Conservation (phyloP, 2,329 filamentous ascomycete species). For the Colletotrichum lupini region DNA sequence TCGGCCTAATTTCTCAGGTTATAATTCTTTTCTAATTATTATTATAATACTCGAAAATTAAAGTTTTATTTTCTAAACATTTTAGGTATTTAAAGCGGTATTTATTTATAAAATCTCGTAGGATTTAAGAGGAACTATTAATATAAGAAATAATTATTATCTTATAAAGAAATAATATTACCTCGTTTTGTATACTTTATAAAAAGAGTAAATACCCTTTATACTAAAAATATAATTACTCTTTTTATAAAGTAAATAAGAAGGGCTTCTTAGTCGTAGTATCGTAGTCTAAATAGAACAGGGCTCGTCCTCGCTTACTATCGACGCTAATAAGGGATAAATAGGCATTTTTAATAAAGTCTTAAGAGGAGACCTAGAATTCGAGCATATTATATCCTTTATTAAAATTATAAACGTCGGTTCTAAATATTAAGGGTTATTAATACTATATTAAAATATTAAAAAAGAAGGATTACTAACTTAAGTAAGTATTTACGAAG, state of each 20-base stretch:
- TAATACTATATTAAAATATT: neutral
- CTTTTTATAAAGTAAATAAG: neutral
- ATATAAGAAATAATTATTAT: conserved; percentile 38
- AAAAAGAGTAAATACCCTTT: neutral
- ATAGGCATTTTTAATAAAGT: neutral
- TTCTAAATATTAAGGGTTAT: neutral
- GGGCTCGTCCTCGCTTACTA: neutral
- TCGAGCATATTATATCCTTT: neutral
- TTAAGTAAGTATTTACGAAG: conserved; percentile 5
- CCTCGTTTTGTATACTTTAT: neutral
- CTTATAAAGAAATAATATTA: neutral
- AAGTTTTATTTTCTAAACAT: conserved; percentile 42
- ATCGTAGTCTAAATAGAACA: neutral
- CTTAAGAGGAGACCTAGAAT: neutral
- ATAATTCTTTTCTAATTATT: conserved; percentile 16
- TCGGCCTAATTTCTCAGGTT: neutral
- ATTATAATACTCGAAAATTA: conserved; percentile 43
- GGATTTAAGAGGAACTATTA: conserved; percentile 35
- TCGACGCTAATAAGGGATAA: neutral
- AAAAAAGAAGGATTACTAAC: neutral
- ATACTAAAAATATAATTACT: neutral
- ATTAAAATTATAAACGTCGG: neutral
- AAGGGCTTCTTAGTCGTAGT: neutral
- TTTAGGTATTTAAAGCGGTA: conserved; percentile 44
- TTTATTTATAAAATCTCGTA: conserved; percentile 45